Percentiles rank a stretch among this genome's conserved stretches.
Conservation (phyloP, 1,139 yeast genomes). For the Hemisphaericaspora xylanilytica region DNA sequence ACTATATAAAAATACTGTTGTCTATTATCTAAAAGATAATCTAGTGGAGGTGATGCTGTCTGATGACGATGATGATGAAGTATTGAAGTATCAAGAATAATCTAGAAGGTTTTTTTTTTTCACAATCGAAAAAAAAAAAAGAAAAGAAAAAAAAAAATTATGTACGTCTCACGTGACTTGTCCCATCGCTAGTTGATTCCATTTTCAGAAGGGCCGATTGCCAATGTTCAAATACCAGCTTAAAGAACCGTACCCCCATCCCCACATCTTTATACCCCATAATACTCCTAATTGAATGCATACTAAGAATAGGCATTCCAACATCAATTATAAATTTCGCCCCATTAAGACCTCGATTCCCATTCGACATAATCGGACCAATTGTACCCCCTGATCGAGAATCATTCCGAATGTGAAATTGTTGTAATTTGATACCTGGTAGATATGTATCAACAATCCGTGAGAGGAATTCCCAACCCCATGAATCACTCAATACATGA, state of each 20-base stretch:
- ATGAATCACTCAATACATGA: constrained; percentile 77
- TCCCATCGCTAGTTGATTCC: constrained; percentile 1
- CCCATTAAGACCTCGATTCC: constrained; percentile 46
- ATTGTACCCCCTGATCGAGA: constrained; percentile 77
- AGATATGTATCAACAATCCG: constrained; percentile 52
- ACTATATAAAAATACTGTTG: too few relatives aligned
- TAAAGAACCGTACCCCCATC: constrained; percentile 63
- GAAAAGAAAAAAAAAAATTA: background rate
- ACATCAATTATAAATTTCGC: constrained; percentile 69
- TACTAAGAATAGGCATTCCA: constrained; percentile 75
- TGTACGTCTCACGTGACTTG: constrained; percentile 3
- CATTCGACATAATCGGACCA: constrained; percentile 65
- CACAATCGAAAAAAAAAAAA: background rate
- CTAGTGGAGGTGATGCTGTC: background rate
- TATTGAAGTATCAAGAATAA: background rate
- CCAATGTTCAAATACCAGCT: constrained; percentile 63
- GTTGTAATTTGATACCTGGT: constrained; percentile 64
- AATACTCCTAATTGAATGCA: constrained; percentile 80
- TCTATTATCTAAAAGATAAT: background rate
- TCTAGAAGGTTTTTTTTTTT: background rate
- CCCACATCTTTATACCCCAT: constrained; percentile 71
- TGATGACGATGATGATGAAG: background rate
- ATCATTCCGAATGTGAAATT: constrained; percentile 69
- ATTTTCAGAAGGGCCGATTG: constrained; percentile 22
- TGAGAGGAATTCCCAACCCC: constrained; percentile 63